Base-by-base conservation (phyloP, 306 rosid species). In the Neltuma alba region DNA sequence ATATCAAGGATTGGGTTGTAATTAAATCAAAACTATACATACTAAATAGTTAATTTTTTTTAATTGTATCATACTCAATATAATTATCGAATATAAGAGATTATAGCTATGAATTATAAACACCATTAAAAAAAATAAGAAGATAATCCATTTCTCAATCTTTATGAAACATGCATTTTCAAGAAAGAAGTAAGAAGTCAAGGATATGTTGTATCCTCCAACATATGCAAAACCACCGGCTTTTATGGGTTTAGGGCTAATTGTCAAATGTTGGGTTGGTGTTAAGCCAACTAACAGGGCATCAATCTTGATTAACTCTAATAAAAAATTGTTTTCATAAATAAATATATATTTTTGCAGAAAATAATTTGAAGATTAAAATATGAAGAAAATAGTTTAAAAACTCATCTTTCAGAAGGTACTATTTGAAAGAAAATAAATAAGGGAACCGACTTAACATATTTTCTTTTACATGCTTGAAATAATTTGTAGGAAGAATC, bases 181-280 rank as follows among this genome's bases (percentile, higher is more conserved):
- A 21, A 54, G 61, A 50, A 71, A 73, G n/a, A 70, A 58, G 76
- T 67, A 15, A 25, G 78, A 70, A 79, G 84, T 85, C 84, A 85
- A 82, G 82, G 83, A 65, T 82, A 65, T 68, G 79, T 5, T 80
- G 85, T 67, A 72, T 62, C 79, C 72, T 30, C 81, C 81, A n/a
- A 42, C 81, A 77, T 69, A 41, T 6, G 36, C 73, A 40, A 25
- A 60, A 25, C 36, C 41, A 21, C n/a, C 30, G 11, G 36, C 54
- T 68, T 21, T 23, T 41, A 36, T 66, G n/a, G 54, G 34, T 23
- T 41, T 13, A 41, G n/a, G 54, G n/a, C 14, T 68, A 9, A 12
- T 68, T 41, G 73, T 40, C 73, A 68, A 0, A 23, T 68, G 73
- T 68, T 68, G 36, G 54, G 54, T 23, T 14, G 31, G 54, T 40